phyloP scores from a whole-genome alignment of 805 yeast species.

The Candida quercuum region DNA sequence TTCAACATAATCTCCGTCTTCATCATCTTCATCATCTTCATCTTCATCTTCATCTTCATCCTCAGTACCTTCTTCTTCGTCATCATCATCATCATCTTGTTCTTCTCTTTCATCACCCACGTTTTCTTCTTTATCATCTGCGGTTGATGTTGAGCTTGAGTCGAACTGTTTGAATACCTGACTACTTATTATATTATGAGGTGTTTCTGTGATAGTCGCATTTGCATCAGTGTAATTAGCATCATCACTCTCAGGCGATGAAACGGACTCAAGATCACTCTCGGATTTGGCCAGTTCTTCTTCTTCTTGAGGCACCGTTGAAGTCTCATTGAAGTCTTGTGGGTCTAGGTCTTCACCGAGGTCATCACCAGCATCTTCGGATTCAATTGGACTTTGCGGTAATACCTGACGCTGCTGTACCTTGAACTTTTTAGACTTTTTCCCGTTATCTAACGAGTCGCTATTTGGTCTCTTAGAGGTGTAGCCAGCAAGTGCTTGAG shows the following conservation, averaged over 20 bases:
- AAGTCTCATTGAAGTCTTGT: too few species aligned
- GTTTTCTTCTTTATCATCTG: constrained; percentile 30
- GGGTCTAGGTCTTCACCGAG: constrained; percentile 30
- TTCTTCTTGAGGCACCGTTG: constrained; percentile 21
- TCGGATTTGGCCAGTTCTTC: constrained; percentile 15
- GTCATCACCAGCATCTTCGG: constrained; percentile 22
- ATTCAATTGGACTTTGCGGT: constrained; percentile 6
- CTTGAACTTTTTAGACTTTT: constrained; percentile 22
- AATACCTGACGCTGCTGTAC: constrained; percentile 9
- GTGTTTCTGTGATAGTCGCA: constrained; percentile 6
- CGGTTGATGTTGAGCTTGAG: constrained; percentile 8
- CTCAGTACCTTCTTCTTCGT: constrained; percentile 3
- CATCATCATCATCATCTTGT: constrained; percentile 9
- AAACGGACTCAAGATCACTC: neutral
- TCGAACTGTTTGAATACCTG: constrained; percentile 18
- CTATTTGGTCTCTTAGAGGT: constrained; percentile 20
- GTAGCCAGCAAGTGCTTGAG: constrained; percentile 22
- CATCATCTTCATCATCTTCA: constrained; percentile 24
- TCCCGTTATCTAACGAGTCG: constrained; percentile 7
- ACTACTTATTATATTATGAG: constrained; percentile 17
- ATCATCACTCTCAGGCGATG: constrained; percentile 14
- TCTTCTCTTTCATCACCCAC: constrained; percentile 26
- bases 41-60: constrained; percentile 20
- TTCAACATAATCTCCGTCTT: constrained; percentile 8
- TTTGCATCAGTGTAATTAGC: constrained; percentile 16